phyloP scores from a whole-genome alignment of 805 yeast species.

The Maudiozyma bulderi region DNA sequence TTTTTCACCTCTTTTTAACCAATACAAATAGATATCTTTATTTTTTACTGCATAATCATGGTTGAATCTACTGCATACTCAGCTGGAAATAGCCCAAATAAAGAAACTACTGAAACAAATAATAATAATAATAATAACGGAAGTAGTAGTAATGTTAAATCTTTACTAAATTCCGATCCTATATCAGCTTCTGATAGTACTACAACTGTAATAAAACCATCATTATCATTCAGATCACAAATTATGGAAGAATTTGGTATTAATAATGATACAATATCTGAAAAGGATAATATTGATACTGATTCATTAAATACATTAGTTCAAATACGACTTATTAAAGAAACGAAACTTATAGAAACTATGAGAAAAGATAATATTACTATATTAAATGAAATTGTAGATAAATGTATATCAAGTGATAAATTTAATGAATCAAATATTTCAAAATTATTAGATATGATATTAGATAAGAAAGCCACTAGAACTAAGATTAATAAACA shows the following conservation, averaged over 20 bases:
- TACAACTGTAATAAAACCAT: neutral
- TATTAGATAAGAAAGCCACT: neutral
- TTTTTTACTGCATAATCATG: too few relatives aligned
- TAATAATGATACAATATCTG: neutral
- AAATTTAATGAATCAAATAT: constrained; percentile 12
- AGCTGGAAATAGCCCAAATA: neutral
- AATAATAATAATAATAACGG: neutral
- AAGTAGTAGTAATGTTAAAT: constrained; percentile 1
- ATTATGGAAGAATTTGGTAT: neutral
- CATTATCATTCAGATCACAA: neutral
- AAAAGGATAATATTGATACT: constrained; percentile 5
- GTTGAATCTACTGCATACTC: too few relatives aligned
- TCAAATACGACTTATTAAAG: constrained; percentile 12
- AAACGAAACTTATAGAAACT: constrained; percentile 14
- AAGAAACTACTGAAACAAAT: neutral
- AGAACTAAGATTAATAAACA: neutral
- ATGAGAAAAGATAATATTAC: constrained; percentile 13
- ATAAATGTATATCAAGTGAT: constrained; percentile 12
- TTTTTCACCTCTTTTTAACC: too few relatives aligned
- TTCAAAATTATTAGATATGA: constrained; percentile 8
- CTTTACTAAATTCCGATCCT: neutral
- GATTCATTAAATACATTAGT: constrained; percentile 11
- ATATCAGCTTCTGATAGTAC: neutral
- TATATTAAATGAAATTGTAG: constrained; percentile 12
- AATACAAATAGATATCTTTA: too few relatives aligned